A percentile compares a stretch with the other conserved stretches of the same genome.
Conservation (phyloP, 176 grass and related monocot genomes). For the Oryza longistaminata region DNA sequence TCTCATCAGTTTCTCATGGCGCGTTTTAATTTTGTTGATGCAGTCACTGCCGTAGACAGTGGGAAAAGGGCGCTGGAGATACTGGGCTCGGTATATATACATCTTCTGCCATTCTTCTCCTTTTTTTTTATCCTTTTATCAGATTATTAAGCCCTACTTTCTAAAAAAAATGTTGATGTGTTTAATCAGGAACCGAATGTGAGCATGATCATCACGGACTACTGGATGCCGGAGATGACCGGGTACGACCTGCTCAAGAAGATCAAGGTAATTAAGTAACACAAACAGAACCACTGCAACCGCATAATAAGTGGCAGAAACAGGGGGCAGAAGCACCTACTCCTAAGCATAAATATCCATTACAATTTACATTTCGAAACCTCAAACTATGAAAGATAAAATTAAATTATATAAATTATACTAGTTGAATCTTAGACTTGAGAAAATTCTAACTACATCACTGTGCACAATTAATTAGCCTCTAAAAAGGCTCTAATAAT, state of each 20-base stretch:
- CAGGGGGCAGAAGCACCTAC: too few species aligned
- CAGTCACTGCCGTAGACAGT: constrained; percentile 53
- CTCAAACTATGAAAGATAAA: too few species aligned
- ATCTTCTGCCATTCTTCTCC: background rate
- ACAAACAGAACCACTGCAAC: background rate
- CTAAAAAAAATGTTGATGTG: background rate
- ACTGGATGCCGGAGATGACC: constrained; percentile 58
- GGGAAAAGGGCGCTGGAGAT: constrained; percentile 47
- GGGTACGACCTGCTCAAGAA: constrained; percentile 52
- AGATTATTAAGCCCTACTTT: background rate
- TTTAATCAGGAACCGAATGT: constrained; percentile 41
- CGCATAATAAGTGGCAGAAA: background rate
- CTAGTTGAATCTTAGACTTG: too few species aligned
- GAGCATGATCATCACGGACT: constrained; percentile 58
- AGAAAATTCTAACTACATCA: too few species aligned
- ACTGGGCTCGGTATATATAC: constrained; percentile 13
- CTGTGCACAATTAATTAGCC: background rate
- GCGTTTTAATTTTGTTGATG: background rate
- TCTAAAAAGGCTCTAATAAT: background rate
- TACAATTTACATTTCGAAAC: too few species aligned
- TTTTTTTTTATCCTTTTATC: background rate
- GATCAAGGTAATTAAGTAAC: constrained; percentile 33
- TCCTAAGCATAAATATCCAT: too few species aligned
- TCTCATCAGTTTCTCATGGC: background rate
- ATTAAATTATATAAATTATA: too few species aligned